A percentile compares a stretch with the other conserved stretches of the same genome.
Evolutionary conservation across 1,284 basidiomycete genomes (phyloP).

Genomic region (Veloporphyrellus conicus): DNA sequence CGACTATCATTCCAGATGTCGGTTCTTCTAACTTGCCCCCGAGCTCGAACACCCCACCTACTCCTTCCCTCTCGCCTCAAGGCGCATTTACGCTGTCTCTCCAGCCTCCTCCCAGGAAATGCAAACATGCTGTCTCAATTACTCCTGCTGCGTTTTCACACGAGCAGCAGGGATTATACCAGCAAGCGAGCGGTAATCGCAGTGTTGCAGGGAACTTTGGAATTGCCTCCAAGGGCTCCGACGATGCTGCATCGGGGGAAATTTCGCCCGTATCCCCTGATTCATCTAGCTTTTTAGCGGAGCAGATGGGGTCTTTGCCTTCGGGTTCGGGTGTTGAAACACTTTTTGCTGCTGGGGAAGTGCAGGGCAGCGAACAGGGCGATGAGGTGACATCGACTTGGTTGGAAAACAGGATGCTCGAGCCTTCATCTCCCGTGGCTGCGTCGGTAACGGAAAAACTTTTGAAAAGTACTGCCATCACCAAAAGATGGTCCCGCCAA

Average conservation of each 20-base stretch:
- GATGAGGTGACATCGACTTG: neutral
- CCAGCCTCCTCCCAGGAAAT: slow-evolving; percentile 59
- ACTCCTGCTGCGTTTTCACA: slow-evolving; percentile 1
- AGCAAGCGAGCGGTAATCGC: slow-evolving; percentile 29
- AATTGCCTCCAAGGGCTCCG: slow-evolving; percentile 14
- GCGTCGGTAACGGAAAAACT: slow-evolving; percentile 13
- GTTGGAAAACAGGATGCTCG: slow-evolving; percentile 2
- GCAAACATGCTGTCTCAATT: slow-evolving; percentile 32
- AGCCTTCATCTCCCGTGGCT: neutral
- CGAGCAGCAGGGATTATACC: slow-evolving; percentile 25
- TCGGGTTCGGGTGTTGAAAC: neutral
- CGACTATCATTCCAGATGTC: slow-evolving; percentile 13
- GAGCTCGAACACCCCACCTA: slow-evolving; percentile 10
- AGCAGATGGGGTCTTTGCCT: slow-evolving; percentile 6
- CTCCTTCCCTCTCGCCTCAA: slow-evolving; percentile 12
- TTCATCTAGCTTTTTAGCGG: slow-evolving; percentile 5
- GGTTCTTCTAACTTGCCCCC: slow-evolving; percentile 20
- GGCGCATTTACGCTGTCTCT: slow-evolving; percentile 41
- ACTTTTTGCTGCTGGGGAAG: slow-evolving; percentile 2
- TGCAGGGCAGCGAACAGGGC: neutral
- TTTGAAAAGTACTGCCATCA: slow-evolving; percentile 29
- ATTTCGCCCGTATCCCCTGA: slow-evolving; percentile 10
- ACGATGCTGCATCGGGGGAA: slow-evolving; percentile 9
- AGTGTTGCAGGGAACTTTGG: slow-evolving; percentile 34
- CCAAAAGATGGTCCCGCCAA: slow-evolving; percentile 59